Evolutionary conservation across 2,329 filamentous ascomycete species (phyloP), one percentile per base, ranked within the genome.

Genomic region (Grosmannia clavigera): DNA sequence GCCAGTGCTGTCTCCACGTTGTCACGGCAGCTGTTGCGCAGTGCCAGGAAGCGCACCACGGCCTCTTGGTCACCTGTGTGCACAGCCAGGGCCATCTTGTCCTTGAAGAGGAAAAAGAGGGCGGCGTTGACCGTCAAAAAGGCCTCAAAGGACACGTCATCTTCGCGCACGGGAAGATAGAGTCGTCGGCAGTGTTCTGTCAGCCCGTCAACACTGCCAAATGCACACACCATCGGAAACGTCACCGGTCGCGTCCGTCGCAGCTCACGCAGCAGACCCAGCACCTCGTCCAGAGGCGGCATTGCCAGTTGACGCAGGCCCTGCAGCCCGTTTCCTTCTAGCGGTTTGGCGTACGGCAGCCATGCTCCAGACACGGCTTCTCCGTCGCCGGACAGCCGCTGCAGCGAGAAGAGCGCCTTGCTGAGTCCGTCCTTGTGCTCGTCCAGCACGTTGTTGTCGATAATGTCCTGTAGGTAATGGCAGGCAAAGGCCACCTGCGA

Each of bases 81-180:
- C 6, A 57, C 57, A 3, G 48, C 62, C 10, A 72, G 70, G 22
- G 73, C 70, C 63, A 76, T 74, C 62, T 59, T 51, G 11, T 80
- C 78, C 59, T 76, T 71, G 63, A 79, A 77, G 38, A 81, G 67
- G 61, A 78, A 79, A 64, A 78, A 79, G 12, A 81, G 70, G 4
- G 75, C 75, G 2, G 70, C 72, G 60, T 78, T 79, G 4, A 60
- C 58, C 16, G 54, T 46, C 16, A 60, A 19, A 12, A 57, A 51
- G 1, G 46, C 22, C 31, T 50, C 58, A n/a, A 2, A 43, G 14
- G 58, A 40, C 10, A 22, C 19, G 6, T 60, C 59, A 1, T 27
- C 22, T 2, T 60, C 55, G 3, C 22, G 19, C 7, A 54, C 35
- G 11, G 55, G 59, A 22, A 57, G 27, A n/a, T 60, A 60, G 7